Percentiles rank a stretch among this genome's conserved stretches.
These are phyloP conservation scores for Fusarium succisae DNA, from an alignment of 2,329 filamentous ascomycete genomes.

Conservation along the genomic window DNA sequence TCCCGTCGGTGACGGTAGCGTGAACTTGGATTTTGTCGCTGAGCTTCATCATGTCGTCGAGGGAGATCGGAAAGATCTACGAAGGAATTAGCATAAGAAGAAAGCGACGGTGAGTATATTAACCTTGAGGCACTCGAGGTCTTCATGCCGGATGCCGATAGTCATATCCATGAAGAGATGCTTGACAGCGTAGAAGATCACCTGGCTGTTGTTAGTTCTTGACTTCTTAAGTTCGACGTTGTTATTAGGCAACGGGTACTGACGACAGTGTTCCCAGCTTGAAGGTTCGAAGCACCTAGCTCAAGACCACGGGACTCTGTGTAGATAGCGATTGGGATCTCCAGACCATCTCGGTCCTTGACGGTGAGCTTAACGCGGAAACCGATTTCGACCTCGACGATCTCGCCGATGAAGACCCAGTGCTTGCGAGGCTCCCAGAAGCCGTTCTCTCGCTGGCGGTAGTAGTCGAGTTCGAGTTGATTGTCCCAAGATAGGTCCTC, in stretches of 20 bases:
- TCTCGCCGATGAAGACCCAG: conserved; percentile 30
- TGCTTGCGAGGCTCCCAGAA: not conserved
- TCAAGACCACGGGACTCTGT: not conserved
- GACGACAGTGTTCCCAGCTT: not conserved
- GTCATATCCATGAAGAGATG: not conserved
- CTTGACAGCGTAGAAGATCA: conserved; percentile 11
- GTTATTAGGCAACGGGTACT: not conserved
- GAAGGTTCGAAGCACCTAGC: not conserved
- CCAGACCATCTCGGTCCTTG: conserved; percentile 8
- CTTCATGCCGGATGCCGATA: conserved; percentile 1
- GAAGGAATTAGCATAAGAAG: not conserved
- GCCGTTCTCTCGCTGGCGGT: not conserved
- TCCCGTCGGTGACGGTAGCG: not conserved
- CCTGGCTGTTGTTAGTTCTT: not conserved
- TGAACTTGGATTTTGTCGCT: conserved; percentile 16
- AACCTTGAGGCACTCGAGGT: not conserved
- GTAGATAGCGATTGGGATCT: conserved; percentile 1
- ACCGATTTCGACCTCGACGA: not conserved
- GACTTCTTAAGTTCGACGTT: not conserved
- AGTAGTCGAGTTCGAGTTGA: not conserved
- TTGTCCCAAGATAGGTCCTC: not conserved
- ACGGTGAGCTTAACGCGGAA: not conserved
- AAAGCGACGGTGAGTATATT: rapidly evolving
- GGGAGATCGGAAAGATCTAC: conserved; percentile 11
- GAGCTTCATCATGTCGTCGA: conserved; percentile 7